A percentile compares a stretch with the other conserved stretches of the same genome.
Evolutionary conservation across 371 early-diverging fungal species (phyloP).

Genomic region (Batkoa obscura): DNA sequence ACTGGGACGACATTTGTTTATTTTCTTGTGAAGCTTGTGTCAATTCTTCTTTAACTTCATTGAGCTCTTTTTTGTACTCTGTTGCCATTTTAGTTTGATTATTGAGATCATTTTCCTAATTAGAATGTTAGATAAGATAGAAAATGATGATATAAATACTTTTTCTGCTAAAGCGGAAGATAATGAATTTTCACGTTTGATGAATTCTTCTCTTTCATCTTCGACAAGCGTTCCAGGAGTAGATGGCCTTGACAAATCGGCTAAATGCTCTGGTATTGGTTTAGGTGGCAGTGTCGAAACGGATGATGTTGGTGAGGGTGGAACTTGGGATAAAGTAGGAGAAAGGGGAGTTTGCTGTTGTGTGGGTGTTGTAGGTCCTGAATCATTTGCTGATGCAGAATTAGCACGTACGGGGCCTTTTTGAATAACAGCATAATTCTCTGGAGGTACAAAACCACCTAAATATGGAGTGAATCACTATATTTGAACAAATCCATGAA

Average conservation of each 20-base stretch:
- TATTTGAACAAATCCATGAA: background rate
- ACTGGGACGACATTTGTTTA: slow-evolving; percentile 39
- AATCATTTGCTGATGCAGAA: no score
- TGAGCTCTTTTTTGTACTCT: slow-evolving; percentile 36
- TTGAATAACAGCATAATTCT: slow-evolving; percentile 51
- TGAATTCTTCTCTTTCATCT: slow-evolving; percentile 83
- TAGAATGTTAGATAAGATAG: background rate
- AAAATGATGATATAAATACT: slow-evolving; percentile 16
- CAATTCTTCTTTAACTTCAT: slow-evolving; percentile 37
- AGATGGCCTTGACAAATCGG: slow-evolving; percentile 33
- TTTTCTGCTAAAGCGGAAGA: slow-evolving; percentile 78
- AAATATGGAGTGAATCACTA: background rate
- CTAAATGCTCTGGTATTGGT: slow-evolving; percentile 2
- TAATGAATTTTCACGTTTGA: slow-evolving; percentile 85
- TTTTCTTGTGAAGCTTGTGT: slow-evolving; percentile 33
- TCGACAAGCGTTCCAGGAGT: slow-evolving; percentile 61
- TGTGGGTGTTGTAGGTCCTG: slow-evolving; percentile 8
- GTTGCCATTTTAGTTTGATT: slow-evolving; percentile 10
- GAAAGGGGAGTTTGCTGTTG: background rate
- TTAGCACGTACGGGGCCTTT: slow-evolving; percentile 16
- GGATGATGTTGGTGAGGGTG: slow-evolving; percentile 11
- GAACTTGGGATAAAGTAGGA: slow-evolving; percentile 6
- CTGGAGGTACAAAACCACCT: slow-evolving; percentile 47
- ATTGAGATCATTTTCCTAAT: slow-evolving; percentile 15
- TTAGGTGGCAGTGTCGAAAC: slow-evolving; percentile 6